Evolutionary conservation across 1,284 basidiomycete species (phyloP), one percentile per base, ranked within the genome.

Genomic region (Malassezia vespertilionis): DNA sequence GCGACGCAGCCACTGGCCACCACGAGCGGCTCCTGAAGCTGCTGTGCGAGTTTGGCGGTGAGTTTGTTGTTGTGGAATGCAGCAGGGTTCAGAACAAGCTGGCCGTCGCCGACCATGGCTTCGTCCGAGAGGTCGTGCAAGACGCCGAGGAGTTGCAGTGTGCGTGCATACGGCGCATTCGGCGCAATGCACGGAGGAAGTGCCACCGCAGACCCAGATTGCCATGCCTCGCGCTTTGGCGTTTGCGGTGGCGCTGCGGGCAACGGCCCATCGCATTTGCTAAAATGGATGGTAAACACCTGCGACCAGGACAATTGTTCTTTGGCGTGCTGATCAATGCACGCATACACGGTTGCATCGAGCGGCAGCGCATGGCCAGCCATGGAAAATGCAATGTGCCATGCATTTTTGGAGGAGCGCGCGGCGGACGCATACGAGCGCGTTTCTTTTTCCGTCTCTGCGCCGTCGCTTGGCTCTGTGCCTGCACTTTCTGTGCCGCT

Each of bases 21-120:
- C 56, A 99, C 91, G 86, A 97, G 93, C 0, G 88, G 87, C 71
- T 99, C 93, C 62, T 97, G 91, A 28, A 99, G 73, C 71, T 97
- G 93, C 31, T 93, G 80, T n/a, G 88, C 90, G 28, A 99, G 78
- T 72, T 99, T 97, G 18, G 93, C 93, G 1, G 89, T 90, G 35
- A 99, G 75, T 74, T 97, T 96, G 75, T 95, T 95, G 72, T 97
- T 99, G 58, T 97, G 81, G 67, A 97, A 97, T 0, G 84, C 79
- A 1, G 82, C 79, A 53, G 89, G 86, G 9, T 33, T 27, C 80
- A 72, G 37, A 71, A 82, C 74, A 11, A 54, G 53, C 33, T 14
- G 31, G 14, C n/a, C n/a, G 27, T 31, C 27, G 15, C 17, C n/a
- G 12, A 23, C 9, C 30, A 4, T 15, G n/a, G 12, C 30, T n/a